Evolutionary conservation across 2,329 filamentous ascomycete species (phyloP).

Genomic region (Penicillium sp.): DNA sequence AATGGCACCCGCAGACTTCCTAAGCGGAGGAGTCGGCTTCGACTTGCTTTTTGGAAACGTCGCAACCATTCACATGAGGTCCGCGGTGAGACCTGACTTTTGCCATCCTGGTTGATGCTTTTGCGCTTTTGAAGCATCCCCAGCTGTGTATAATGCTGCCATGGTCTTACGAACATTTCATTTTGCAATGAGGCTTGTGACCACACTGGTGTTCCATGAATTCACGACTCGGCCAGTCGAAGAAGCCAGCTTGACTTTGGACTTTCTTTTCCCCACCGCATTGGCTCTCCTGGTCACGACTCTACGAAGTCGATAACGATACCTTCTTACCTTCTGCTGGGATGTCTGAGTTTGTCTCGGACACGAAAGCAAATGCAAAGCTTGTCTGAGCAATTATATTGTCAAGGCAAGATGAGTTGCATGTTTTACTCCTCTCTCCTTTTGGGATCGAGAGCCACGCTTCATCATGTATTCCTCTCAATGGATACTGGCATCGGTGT

Average conservation of each 20-base stretch:
- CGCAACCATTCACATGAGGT: conserved; percentile 35
- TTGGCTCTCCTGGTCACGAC: conserved; percentile 15
- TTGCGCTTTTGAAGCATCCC: conserved; percentile 1
- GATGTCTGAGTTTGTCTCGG: not conserved
- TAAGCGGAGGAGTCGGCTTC: conserved; percentile 41
- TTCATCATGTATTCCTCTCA: conserved; percentile 4
- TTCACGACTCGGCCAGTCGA: conserved; percentile 28
- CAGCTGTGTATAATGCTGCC: conserved; percentile 22
- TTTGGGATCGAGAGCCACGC: conserved; percentile 7
- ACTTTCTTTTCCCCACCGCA: not conserved
- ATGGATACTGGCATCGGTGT: conserved; percentile 1
- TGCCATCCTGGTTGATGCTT: conserved; percentile 11
- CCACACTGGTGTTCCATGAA: conserved; percentile 33
- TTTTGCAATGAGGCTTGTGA: conserved; percentile 26
- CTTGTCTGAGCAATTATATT: not conserved
- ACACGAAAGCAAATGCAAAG: conserved; percentile 8
- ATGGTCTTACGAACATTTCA: conserved; percentile 30
- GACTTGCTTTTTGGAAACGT: conserved; percentile 45
- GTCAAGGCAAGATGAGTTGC: conserved; percentile 1
- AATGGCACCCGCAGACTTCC: conserved; percentile 30
- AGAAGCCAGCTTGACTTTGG: conserved; percentile 9
- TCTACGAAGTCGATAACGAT: conserved; percentile 19
- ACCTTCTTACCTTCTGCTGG: conserved; percentile 1
- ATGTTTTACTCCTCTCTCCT: conserved; percentile 9
- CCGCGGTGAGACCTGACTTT: conserved; percentile 34